Percentiles rank a stretch among this genome's conserved stretches.
phyloP scores from a whole-genome alignment of 2,329 filamentous ascomycete species.

The Elsinoe ampelina region DNA sequence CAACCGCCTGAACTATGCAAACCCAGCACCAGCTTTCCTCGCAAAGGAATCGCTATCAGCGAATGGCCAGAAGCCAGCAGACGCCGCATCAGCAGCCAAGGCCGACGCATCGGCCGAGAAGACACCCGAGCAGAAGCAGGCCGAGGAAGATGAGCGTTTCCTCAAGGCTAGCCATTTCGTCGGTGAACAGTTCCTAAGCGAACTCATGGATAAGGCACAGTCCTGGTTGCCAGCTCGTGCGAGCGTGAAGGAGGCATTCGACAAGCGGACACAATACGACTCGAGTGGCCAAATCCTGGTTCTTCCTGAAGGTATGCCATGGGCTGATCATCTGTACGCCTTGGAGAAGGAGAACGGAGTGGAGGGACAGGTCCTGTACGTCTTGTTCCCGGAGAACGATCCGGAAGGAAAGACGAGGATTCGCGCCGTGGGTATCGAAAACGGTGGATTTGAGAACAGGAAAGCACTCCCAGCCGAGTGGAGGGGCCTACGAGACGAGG shows the following conservation, averaged over 20 bases:
- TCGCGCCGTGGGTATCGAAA: constrained; percentile 76
- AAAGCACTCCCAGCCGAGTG: constrained; percentile 85
- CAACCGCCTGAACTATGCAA: constrained; percentile 66
- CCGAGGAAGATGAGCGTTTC: constrained; percentile 74
- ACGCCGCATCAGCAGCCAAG: constrained; percentile 11
- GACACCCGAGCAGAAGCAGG: constrained; percentile 44
- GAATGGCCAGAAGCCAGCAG: constrained; percentile 11
- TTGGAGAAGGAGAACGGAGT: constrained; percentile 56
- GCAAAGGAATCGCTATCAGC: constrained; percentile 16
- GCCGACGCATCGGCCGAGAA: constrained; percentile 18
- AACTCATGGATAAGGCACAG: constrained; percentile 63
- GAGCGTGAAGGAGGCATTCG: constrained; percentile 68
- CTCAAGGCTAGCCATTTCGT: constrained; percentile 68
- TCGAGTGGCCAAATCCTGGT: constrained; percentile 70
- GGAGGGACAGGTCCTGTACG: constrained; percentile 60
- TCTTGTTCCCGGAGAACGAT: constrained; percentile 76
- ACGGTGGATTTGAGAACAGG: constrained; percentile 82
- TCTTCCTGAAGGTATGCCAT: constrained; percentile 69
- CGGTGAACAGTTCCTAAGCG: constrained; percentile 77
- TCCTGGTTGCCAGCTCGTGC: constrained; percentile 83
- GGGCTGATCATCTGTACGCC: constrained; percentile 92
- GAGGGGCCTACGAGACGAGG: constrained; percentile 81
- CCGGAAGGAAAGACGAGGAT: constrained; percentile 83
- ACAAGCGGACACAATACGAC: constrained; percentile 58
- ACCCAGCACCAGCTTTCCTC: constrained; percentile 31